Conservation (phyloP, 1,284 basidiomycete genomes). For the Apiotrichum gamsii region DNA sequence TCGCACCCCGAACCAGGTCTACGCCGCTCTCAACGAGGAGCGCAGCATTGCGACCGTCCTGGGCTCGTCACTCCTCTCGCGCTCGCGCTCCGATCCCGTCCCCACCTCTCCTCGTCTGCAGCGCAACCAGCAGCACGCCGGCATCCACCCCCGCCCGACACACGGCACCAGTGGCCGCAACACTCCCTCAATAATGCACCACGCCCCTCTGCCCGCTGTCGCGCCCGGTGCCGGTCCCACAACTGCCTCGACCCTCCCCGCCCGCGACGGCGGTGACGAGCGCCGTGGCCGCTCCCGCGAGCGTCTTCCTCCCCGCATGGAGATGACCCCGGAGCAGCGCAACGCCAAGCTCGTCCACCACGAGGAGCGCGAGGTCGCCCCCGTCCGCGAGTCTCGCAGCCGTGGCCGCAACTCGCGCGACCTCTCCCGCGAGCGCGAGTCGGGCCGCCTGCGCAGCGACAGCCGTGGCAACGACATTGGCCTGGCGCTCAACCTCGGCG, state of each 20-base stretch:
- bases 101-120: conserved; percentile 18
- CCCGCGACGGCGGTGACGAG: neutral
- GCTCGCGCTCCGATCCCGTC: conserved; percentile 41
- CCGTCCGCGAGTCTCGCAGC: conserved; percentile 23
- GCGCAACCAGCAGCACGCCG: conserved; percentile 4
- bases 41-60: conserved; percentile 11
- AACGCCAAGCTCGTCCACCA: conserved; percentile 23
- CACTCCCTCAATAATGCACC: conserved; percentile 1
- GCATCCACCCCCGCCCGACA: conserved; percentile 12
- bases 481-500: conserved; percentile 10
- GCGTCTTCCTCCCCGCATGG: conserved; percentile 20
- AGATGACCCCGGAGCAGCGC: conserved; percentile 12
- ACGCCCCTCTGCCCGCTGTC: conserved; percentile 8
- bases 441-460: conserved; percentile 4
- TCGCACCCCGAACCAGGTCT: conserved; percentile 9
- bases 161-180: neutral
- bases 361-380: conserved; percentile 38
- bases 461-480: conserved; percentile 4
- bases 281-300: conserved; percentile 34
- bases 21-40: conserved; percentile 8
- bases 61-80: conserved; percentile 29
- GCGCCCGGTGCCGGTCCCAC: neutral
- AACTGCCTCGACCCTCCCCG: neutral
- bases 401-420: conserved; percentile 20
- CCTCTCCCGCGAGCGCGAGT: conserved; percentile 8